Evolutionary conservation across 805 yeast genomes (phyloP), one percentile per base, ranked within the genome.

Genomic region (Candida palmyrensis): DNA sequence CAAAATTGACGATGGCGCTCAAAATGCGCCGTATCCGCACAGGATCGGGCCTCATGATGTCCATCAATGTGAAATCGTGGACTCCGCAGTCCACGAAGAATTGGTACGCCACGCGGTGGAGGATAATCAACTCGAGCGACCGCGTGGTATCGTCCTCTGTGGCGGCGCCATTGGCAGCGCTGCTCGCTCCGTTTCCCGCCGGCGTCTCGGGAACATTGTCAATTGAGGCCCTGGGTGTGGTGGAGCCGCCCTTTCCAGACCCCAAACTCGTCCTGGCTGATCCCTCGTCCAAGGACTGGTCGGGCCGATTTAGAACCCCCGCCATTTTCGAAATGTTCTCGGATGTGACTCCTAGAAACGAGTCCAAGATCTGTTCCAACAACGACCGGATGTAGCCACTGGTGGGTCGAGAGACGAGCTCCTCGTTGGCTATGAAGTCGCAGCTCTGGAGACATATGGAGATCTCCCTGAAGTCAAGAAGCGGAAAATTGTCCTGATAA

Each of bases 1-100:
- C 94, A 65, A 76, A 88, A 52, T 88, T 88, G 15, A 87, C 82
- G 31, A 87, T 77, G 1, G 92, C 92, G 51, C 95, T 85, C 18
- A 87, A 55, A 14, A 86, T 66, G 29, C 90, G 62, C 40, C 77
- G 62, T 1, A 76, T 66, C 37, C 95, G 64, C 24, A 53, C 57
- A 0, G 83, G 64, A n/a, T 87, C 95, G 1, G 96, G 96, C 43
- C 77, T 77, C 38, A 75, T 66, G 19, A 88, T 62, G 58, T 88
- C 96, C 59, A 74, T 66, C 32, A 87, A 63, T 27, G 78, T 73
- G 49, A 87, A 83, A 54, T 88, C 95, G 37, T 75, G 68, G 2
- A 88, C 73, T 0, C 95, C 95, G 49, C 90, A 79, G 37, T 73
- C 79, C 28, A 69, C 68, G 42, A 85, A 66, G 52, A 85, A 82